These are phyloP conservation scores for Lachancea kluyveri DNA, from an alignment of 805 yeast species.

Conservation along the genomic window DNA sequence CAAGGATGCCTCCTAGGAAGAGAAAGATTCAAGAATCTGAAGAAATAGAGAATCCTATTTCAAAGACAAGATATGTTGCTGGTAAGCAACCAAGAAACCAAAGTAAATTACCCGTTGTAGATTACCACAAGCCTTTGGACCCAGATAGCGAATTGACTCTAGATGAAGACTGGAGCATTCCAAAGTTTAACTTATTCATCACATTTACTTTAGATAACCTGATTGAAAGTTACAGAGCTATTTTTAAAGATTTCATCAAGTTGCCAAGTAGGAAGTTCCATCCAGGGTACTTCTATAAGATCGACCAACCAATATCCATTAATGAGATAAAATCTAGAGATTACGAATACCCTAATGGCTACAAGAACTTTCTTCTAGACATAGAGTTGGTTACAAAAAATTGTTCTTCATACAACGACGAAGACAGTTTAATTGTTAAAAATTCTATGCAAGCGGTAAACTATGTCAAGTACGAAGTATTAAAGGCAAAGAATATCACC, in stretches of 20 bases:
- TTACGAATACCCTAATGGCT: conserved; percentile 28
- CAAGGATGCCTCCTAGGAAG: conserved; percentile 22
- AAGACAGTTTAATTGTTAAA: conserved; percentile 55
- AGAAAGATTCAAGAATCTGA: conserved; percentile 14
- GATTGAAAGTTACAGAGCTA: conserved; percentile 21
- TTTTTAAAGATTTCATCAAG: conserved; percentile 51
- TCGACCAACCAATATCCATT: conserved; percentile 61
- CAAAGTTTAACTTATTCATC: conserved; percentile 26
- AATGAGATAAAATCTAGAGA: conserved; percentile 49
- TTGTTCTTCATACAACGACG: conserved; percentile 68
- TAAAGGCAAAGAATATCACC: conserved; percentile 32
- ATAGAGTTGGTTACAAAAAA: conserved; percentile 62
- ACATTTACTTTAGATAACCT: conserved; percentile 26
- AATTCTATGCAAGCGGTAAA: conserved; percentile 55
- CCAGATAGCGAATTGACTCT: conserved; percentile 27
- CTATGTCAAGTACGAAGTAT: conserved; percentile 47
- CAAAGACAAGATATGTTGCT: conserved; percentile 20
- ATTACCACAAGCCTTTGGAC: conserved; percentile 24
- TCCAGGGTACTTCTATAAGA: conserved; percentile 72
- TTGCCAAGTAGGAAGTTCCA: conserved; percentile 69
- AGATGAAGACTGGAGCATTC: conserved; percentile 28
- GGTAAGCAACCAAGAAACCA: conserved; percentile 30
- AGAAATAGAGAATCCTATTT: conserved; percentile 7
- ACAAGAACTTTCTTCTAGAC: conserved; percentile 47
- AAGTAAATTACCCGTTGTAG: conserved; percentile 16